phyloP scores from a whole-genome alignment of 768 basidiomycete species.

The Tephrocybe sp. region DNA sequence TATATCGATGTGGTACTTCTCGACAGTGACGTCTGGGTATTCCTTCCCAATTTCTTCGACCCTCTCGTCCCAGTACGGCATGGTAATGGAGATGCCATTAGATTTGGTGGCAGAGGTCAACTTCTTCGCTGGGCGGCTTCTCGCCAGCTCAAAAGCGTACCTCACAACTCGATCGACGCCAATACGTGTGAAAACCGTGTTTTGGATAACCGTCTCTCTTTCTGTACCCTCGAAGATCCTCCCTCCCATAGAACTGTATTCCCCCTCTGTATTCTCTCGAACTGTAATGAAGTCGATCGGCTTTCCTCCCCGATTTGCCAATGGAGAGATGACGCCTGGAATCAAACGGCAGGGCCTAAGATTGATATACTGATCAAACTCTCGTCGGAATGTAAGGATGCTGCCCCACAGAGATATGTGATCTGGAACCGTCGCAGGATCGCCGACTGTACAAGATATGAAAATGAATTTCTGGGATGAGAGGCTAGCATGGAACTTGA shows the following conservation, averaged over 20 bases:
- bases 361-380: constrained; percentile 52
- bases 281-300: constrained; percentile 55
- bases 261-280: constrained; percentile 58
- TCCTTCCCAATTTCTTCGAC: constrained; percentile 49
- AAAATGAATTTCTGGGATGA: too few species aligned
- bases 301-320: constrained; percentile 40
- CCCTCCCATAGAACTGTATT: constrained; percentile 52
- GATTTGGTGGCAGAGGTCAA: constrained; percentile 56
- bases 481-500: too few species aligned
- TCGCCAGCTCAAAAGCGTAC: constrained; percentile 54
- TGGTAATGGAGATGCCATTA: constrained; percentile 48
- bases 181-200: constrained; percentile 48
- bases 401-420: constrained; percentile 59
- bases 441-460: constrained; percentile 35
- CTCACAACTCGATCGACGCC: constrained; percentile 50
- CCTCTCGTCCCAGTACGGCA: constrained; percentile 50
- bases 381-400: constrained; percentile 49
- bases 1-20: constrained; percentile 53
- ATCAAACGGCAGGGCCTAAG: constrained; percentile 50
- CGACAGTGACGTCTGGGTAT: constrained; percentile 49
- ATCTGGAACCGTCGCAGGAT: constrained; percentile 50
- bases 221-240: constrained; percentile 40
- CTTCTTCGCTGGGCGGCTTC: constrained; percentile 45
- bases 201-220: constrained; percentile 41
- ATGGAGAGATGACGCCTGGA: constrained; percentile 45